Conservation (phyloP, 805 yeast species). For the Candida koratica region DNA sequence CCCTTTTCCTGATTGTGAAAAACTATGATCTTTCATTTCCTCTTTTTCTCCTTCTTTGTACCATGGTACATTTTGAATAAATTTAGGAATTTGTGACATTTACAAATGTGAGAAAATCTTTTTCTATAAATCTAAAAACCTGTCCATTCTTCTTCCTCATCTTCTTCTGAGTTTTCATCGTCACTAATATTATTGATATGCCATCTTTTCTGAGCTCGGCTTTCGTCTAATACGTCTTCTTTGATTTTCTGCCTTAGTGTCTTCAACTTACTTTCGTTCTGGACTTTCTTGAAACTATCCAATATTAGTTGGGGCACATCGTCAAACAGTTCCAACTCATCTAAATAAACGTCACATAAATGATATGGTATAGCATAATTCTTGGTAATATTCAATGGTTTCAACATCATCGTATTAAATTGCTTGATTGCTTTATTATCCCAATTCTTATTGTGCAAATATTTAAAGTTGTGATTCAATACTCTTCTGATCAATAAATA, state of each 20-base stretch:
- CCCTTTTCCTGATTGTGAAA: constrained; percentile 54
- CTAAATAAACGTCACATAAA: constrained; percentile 75
- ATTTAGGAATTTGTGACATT: constrained; percentile 34
- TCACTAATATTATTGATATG: constrained; percentile 29
- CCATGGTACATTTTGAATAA: constrained; percentile 39
- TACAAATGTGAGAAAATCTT: neutral
- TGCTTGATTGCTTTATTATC: constrained; percentile 40
- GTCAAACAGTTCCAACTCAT: constrained; percentile 70
- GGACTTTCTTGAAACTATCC: constrained; percentile 55
- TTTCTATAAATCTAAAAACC: constrained; percentile 26
- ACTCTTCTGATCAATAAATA: constrained; percentile 76
- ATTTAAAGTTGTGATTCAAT: constrained; percentile 58
- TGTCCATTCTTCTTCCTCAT: constrained; percentile 26
- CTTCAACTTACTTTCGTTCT: constrained; percentile 49
- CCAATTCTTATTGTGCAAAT: constrained; percentile 56
- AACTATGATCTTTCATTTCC: constrained; percentile 37
- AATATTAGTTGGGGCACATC: constrained; percentile 46
- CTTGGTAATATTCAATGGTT: constrained; percentile 55
- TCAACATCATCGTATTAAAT: constrained; percentile 42
- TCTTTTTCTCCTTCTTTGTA: constrained; percentile 20
- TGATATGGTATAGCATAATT: constrained; percentile 78
- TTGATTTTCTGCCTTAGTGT: constrained; percentile 61
- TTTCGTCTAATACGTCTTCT: constrained; percentile 64
- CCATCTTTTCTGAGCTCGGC: constrained; percentile 64
- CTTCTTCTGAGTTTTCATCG: constrained; percentile 22